phyloP scores from a whole-genome alignment of 2,329 filamentous ascomycete species.

The Fusarium newnesense region DNA sequence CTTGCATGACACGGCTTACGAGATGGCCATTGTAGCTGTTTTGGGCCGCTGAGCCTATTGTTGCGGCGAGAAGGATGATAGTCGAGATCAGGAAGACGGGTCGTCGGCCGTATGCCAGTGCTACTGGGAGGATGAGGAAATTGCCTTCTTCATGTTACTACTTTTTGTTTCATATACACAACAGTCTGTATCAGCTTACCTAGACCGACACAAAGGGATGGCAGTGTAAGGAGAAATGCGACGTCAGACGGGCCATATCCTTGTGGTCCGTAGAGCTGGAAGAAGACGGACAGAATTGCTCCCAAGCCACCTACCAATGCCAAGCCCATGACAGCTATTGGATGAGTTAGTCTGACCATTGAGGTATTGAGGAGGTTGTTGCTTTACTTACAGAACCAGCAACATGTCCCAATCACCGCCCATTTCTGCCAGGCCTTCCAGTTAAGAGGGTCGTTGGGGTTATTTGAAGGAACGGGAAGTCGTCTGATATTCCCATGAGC shows the following conservation, averaged over 20 bases:
- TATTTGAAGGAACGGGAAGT: not conserved
- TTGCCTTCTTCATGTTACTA: not conserved
- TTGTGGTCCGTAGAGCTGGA: not conserved
- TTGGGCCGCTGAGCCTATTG: not conserved
- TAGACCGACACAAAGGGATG: not conserved
- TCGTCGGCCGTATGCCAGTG: not conserved
- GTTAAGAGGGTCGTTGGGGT: not conserved
- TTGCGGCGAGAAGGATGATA: not conserved
- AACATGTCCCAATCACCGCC: not conserved
- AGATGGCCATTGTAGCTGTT: not conserved
- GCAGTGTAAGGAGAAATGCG: not conserved
- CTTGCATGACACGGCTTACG: not conserved
- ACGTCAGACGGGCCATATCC: not conserved
- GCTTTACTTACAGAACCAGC: not conserved
- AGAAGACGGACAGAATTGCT: not conserved
- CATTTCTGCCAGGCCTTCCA: not conserved
- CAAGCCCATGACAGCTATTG: not conserved
- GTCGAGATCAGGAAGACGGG: not conserved
- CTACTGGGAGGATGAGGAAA: not conserved
- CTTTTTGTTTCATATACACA: fast-evolving
- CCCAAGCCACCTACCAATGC: not conserved
- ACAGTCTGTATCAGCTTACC: not conserved
- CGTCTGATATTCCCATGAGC: not conserved
- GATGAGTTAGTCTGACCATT: not conserved
- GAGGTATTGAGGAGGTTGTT: fast-evolving